Percentiles rank a stretch among this genome's conserved stretches.
Conservation (phyloP, 495 filamentous ascomycete species). For the Penicillium waksmanii region DNA sequence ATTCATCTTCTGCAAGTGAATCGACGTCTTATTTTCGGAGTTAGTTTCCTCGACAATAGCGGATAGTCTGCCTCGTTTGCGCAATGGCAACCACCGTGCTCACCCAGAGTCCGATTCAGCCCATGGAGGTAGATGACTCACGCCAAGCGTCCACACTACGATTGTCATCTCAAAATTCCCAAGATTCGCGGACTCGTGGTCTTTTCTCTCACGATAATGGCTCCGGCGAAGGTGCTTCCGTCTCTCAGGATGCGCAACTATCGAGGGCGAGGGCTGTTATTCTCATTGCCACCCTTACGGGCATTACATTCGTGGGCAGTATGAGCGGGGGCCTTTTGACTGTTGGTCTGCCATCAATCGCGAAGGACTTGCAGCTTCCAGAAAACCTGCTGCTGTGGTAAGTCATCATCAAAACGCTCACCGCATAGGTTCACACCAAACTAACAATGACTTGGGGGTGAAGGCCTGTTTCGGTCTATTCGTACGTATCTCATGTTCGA, state of each 20-base stretch:
- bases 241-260: slow-evolving; percentile 1
- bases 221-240: background rate
- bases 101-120: slow-evolving; percentile 2
- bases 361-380: slow-evolving; percentile 22
- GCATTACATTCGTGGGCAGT: slow-evolving; percentile 28
- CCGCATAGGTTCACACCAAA: background rate
- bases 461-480: slow-evolving; percentile 31
- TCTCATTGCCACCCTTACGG: slow-evolving; percentile 22
- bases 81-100: slow-evolving; percentile 12
- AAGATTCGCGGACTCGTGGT: background rate
- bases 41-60: background rate
- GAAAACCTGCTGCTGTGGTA: slow-evolving; percentile 29
- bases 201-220: background rate
- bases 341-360: slow-evolving; percentile 25
- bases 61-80: background rate
- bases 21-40: background rate
- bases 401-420: background rate
- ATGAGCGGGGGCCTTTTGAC: slow-evolving; percentile 28
- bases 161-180: slow-evolving; percentile 7
- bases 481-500: slow-evolving; percentile 13
- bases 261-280: slow-evolving; percentile 21
- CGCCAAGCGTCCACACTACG: background rate
- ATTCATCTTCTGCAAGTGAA: no score
- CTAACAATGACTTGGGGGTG: background rate
- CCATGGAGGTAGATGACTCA: slow-evolving; percentile 12